Percentiles rank a stretch among this genome's conserved stretches.
Evolutionary conservation across 1,284 basidiomycete species (phyloP).

Genomic region (Irpex sp.): DNA sequence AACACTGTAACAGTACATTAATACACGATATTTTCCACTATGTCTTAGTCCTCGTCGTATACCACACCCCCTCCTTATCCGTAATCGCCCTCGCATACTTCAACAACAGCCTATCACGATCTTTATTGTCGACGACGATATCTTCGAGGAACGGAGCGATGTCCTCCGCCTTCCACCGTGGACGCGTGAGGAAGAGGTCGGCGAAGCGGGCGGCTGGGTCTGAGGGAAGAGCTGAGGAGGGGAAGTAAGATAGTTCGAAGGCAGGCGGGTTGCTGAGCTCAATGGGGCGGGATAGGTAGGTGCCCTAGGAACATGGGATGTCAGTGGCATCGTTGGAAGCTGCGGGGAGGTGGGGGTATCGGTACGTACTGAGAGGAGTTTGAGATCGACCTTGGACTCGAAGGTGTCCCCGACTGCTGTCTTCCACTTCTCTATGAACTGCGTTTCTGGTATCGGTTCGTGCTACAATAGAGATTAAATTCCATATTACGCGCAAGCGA

Average conservation of each 20-base stretch:
- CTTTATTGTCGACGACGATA: conserved; percentile 79
- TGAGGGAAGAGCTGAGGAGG: conserved; percentile 65
- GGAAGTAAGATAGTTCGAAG: conserved; percentile 52
- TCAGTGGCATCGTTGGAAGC: background rate
- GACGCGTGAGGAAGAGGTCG: conserved; percentile 78
- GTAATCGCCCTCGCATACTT: conserved; percentile 82
- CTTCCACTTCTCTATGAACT: conserved; percentile 68
- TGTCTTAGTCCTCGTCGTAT: conserved; percentile 55
- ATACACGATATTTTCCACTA: background rate
- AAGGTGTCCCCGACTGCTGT: conserved; percentile 73
- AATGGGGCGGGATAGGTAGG: conserved; percentile 47
- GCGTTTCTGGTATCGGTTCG: conserved; percentile 49
- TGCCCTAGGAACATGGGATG: conserved; percentile 47
- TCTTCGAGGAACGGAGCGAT: conserved; percentile 80
- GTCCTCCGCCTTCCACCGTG: conserved; percentile 76
- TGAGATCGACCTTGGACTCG: conserved; percentile 50
- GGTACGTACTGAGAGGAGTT: conserved; percentile 60
- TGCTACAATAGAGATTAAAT: conserved; percentile 37
- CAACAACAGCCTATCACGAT: conserved; percentile 79
- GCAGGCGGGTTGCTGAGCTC: conserved; percentile 27
- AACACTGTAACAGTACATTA: background rate
- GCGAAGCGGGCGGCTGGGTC: conserved; percentile 76
- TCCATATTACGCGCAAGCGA: background rate
- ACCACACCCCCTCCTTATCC: conserved; percentile 64
- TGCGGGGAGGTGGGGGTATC: background rate